These are phyloP conservation scores for Tillandsia fasciculata DNA, from an alignment of 176 grass and related monocot species.

Conservation along the genomic window DNA sequence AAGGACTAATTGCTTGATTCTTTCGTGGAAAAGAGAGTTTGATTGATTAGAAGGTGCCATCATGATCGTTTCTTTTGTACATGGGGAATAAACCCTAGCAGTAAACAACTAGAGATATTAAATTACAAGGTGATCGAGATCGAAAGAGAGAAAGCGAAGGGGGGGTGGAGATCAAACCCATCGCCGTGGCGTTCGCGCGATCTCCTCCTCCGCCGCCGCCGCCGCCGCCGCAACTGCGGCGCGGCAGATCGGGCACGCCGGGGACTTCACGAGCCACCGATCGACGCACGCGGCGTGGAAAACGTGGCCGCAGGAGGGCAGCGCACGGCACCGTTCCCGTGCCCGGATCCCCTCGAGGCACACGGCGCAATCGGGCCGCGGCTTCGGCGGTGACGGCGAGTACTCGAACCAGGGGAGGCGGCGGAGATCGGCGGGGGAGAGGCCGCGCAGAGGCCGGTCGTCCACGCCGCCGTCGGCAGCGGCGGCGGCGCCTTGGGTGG, in stretches of 20 bases:
- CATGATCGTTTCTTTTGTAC: neutral
- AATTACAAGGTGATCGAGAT: neutral
- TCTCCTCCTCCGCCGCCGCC: neutral
- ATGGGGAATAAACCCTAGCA: constrained; percentile 9
- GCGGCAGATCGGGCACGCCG: constrained; percentile 75
- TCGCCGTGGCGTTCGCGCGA: neutral
- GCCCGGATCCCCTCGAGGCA: constrained; percentile 47
- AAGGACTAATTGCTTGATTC: neutral
- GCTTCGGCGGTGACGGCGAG: neutral
- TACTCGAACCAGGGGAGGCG: constrained; percentile 32
- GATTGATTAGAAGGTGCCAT: neutral
- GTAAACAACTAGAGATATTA: neutral
- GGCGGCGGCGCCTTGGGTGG: neutral
- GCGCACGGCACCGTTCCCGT: constrained; percentile 53
- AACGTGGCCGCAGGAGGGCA: constrained; percentile 50
- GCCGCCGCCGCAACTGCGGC: constrained; percentile 21
- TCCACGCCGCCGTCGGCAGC: neutral
- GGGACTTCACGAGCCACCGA: constrained; percentile 52
- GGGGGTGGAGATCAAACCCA: constrained; percentile 5
- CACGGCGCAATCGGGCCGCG: constrained; percentile 27
- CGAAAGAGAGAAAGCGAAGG: too few relatives aligned
- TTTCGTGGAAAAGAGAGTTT: neutral
- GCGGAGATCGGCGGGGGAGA: constrained; percentile 33
- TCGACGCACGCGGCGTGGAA: constrained; percentile 80
- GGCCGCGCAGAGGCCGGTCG: constrained; percentile 12